Evolutionary conservation across 169 alveolate species (phyloP).

Genomic region (Eimeria necatrix): DNA sequence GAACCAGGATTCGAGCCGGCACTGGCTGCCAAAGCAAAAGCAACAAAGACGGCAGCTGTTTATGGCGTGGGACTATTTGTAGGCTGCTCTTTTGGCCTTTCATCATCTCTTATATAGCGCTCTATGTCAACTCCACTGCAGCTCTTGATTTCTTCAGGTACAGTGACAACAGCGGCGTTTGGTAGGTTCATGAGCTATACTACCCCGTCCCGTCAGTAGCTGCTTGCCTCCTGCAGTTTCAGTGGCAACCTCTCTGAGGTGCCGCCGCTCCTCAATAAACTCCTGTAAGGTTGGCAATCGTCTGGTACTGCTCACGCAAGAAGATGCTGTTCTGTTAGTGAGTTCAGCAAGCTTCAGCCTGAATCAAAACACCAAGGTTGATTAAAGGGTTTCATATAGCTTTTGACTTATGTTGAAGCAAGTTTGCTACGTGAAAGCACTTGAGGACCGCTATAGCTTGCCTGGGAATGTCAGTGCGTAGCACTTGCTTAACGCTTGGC

Average conservation of each 20-base stretch:
- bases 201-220: too few species aligned
- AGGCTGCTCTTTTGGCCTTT: too few species aligned
- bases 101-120: too few species aligned
- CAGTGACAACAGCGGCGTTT: too few species aligned
- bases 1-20: background rate
- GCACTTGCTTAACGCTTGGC: background rate
- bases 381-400: background rate
- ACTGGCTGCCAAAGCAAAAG: background rate
- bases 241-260: slow-evolving; percentile 56
- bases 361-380: background rate
- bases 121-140: too few species aligned
- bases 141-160: too few species aligned
- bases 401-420: background rate
- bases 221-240: slow-evolving; percentile 52
- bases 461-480: background rate
- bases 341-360: slow-evolving; percentile 29
- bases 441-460: background rate
- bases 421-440: background rate
- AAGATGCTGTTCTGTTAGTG: background rate
- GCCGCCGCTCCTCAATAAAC: slow-evolving; percentile 21
- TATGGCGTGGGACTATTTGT: too few species aligned
- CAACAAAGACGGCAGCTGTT: too few species aligned
- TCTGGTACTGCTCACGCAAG: slow-evolving; percentile 49
- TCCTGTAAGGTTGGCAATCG: slow-evolving; percentile 35
- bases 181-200: too few species aligned